phyloP scores from a whole-genome alignment of 768 basidiomycete species.

The Pulveroboletus frians region DNA sequence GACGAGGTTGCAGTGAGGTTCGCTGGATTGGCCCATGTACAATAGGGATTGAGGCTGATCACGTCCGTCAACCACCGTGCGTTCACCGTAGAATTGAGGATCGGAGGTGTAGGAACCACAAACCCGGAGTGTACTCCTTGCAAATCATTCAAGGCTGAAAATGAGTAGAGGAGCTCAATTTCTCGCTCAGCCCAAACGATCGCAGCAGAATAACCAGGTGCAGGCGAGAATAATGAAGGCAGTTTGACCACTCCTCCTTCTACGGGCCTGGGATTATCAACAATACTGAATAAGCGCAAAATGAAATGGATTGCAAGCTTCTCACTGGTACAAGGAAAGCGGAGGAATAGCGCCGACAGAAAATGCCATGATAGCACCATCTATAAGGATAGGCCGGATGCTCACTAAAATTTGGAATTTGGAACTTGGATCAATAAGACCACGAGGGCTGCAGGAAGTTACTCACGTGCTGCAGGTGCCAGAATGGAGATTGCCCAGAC shows the following conservation, averaged over 20 bases:
- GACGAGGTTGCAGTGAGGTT: conserved; percentile 14
- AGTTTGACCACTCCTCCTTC: background rate
- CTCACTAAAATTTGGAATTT: conserved; percentile 2
- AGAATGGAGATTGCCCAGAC: conserved; percentile 9
- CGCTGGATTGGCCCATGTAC: conserved; percentile 16
- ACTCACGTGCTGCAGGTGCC: conserved; percentile 14
- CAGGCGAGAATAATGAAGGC: conserved; percentile 4
- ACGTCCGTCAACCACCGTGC: conserved; percentile 24
- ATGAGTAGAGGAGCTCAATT: conserved; percentile 9
- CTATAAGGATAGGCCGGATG: conserved; percentile 11
- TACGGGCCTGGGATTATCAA: conserved; percentile 6
- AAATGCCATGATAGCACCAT: conserved; percentile 11
- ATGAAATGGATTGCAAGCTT: too few relatives aligned
- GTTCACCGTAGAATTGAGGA: conserved; percentile 9
- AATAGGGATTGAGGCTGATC: conserved; percentile 18
- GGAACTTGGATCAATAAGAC: background rate
- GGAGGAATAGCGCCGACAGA: conserved; percentile 14
- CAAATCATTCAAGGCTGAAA: conserved; percentile 10
- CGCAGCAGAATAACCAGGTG: conserved; percentile 8
- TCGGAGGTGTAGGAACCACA: conserved; percentile 5
- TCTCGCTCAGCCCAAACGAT: conserved; percentile 16
- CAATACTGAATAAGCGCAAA: background rate
- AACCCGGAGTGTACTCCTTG: conserved; percentile 10
- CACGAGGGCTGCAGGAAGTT: background rate
- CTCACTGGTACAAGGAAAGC: conserved; percentile 11